Evolutionary conservation across 306 rosid genomes (phyloP), one percentile per base, ranked within the genome.

Genomic region (Trifolium fragiferum): DNA sequence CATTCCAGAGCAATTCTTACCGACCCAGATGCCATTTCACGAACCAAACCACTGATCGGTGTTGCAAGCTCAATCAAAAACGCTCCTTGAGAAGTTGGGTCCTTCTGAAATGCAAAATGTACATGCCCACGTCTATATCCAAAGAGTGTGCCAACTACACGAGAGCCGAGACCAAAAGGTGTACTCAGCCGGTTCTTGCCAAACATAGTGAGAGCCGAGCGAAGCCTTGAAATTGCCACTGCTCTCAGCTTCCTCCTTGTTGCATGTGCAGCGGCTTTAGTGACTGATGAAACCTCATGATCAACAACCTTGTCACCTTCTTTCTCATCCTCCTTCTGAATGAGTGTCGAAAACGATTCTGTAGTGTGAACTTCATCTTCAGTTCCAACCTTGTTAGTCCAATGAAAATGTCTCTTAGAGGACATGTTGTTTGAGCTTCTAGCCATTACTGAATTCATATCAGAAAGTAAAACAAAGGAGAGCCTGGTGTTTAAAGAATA

Each of bases 1-100:
- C 98, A 91, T 71, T 93, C 98, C 70, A 93, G 70, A 2, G 97
- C 97, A 69, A 93, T 93, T 81, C 98, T 80, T 47, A 93, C 98
- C 37, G 91, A 83, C 75, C 98, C 98, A 4, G 97, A 89, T 7
- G 97, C 98, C 97, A 93, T 91, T 85, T 93, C 97, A 13, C 84
- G 84, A 57, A 93, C 98, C 84, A 93, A 71, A 18, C 88, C 94
- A 55, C 94, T 91, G 19, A 93, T 91, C 5, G 98, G 98, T 0
- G 98, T 93, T 35, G 97, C 93, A 1, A 93, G 93, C 87, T 91
- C 98, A n/a, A 93, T 84, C 64, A 91, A 60, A 76, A 93, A 88
- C 14, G 98, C 93, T 7, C 93, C 97, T 10, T 75, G 82, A 1
- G 93, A 84, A 54, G 55, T 80, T 44, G 97, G 86, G 14, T 91